Evolutionary conservation across 1,139 yeast species (phyloP).

Genomic region (Saccharomyces hybrid): DNA sequence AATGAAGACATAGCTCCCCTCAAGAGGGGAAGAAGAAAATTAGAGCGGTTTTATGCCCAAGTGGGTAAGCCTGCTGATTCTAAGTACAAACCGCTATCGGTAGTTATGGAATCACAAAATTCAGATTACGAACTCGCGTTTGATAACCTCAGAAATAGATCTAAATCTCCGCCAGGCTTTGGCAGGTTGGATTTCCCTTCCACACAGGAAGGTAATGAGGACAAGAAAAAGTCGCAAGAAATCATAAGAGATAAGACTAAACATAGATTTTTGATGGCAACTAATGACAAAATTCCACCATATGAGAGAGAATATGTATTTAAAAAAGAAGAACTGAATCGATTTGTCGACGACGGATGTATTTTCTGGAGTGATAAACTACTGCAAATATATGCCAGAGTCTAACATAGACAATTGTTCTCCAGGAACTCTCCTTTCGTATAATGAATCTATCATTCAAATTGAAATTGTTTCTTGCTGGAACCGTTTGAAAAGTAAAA

Average conservation of each 20-base stretch:
- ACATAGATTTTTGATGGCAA: conserved; percentile 35
- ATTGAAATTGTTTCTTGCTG: not conserved
- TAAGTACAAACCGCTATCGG: not conserved
- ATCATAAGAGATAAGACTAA: conserved; percentile 34
- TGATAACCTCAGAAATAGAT: conserved; percentile 35
- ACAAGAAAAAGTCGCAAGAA: conserved; percentile 30
- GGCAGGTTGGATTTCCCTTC: conserved; percentile 56
- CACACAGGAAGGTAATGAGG: conserved; percentile 43
- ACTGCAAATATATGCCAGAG: conserved; percentile 20
- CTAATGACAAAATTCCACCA: conserved; percentile 27
- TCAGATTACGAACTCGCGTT: conserved; percentile 11
- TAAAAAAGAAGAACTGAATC: conserved; percentile 30
- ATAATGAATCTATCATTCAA: not conserved
- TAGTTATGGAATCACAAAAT: not conserved
- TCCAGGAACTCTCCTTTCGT: not conserved
- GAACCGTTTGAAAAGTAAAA: not conserved
- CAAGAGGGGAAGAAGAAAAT: conserved; percentile 11
- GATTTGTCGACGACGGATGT: conserved; percentile 40
- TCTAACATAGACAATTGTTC: not conserved
- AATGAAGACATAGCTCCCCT: conserved; percentile 16
- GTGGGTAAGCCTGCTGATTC: conserved; percentile 17
- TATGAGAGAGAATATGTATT: conserved; percentile 28
- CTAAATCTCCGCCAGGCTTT: conserved; percentile 60
- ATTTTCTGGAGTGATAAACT: conserved; percentile 25
- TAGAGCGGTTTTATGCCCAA: conserved; percentile 15